A percentile compares a stretch with the other conserved stretches of the same genome.
phyloP scores from a whole-genome alignment of 345 rosid species.

The Euphorbia peplus region DNA sequence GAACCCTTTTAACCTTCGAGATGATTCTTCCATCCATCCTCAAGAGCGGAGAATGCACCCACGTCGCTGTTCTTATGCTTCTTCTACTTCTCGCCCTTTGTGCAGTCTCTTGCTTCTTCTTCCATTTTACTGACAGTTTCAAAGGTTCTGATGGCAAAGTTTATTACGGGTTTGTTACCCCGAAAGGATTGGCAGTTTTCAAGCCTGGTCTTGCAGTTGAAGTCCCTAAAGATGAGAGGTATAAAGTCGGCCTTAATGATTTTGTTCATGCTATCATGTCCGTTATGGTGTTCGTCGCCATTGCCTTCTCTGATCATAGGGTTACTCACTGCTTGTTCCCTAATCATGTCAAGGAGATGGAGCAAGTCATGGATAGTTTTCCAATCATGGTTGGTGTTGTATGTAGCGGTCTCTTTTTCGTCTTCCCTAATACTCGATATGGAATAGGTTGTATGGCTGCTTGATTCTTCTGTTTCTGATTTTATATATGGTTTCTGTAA shows the following conservation, averaged over 20 bases:
- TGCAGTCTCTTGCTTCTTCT: slow-evolving; percentile 67
- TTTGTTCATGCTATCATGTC: slow-evolving; percentile 71
- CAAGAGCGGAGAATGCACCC: slow-evolving; percentile 54
- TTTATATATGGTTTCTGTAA: no score
- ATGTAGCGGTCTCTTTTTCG: slow-evolving; percentile 66
- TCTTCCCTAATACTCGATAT: slow-evolving; percentile 57
- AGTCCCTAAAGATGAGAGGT: slow-evolving; percentile 51
- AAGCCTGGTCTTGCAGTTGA: slow-evolving; percentile 49
- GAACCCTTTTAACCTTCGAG: slow-evolving; percentile 76
- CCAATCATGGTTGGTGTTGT: slow-evolving; percentile 73
- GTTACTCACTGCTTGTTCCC: slow-evolving; percentile 60
- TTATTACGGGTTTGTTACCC: slow-evolving; percentile 71
- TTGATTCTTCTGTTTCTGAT: no score
- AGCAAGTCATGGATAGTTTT: slow-evolving; percentile 80
- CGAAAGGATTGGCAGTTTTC: slow-evolving; percentile 61
- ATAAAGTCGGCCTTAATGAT: slow-evolving; percentile 51
- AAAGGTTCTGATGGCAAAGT: slow-evolving; percentile 57
- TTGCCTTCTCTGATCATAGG: slow-evolving; percentile 64
- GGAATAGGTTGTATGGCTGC: slow-evolving; percentile 70
- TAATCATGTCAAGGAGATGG: slow-evolving; percentile 65
- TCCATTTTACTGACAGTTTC: slow-evolving; percentile 73
- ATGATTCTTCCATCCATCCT: slow-evolving; percentile 69
- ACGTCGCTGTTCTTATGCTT: slow-evolving; percentile 55
- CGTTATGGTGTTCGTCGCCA: slow-evolving; percentile 67
- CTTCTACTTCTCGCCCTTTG: slow-evolving; percentile 49